Evolutionary conservation across 2,329 filamentous ascomycete genomes (phyloP).

Genomic region (Teratosphaeria zuluensis): DNA sequence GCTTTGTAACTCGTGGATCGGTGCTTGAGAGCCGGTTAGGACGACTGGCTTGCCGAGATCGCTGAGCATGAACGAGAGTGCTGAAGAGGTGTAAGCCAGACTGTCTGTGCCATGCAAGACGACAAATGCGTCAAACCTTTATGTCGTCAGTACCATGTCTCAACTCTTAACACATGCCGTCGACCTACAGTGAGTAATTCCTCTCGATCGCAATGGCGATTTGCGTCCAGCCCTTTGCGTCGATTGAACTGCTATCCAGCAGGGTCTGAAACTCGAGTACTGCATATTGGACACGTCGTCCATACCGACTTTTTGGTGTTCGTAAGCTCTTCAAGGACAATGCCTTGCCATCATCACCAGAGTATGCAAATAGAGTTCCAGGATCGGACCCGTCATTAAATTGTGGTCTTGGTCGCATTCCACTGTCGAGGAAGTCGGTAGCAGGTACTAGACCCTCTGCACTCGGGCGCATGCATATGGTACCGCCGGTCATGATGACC

Average conservation of each 20-base stretch:
- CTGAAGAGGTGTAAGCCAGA: slow-evolving; percentile 71
- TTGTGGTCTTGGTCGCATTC: slow-evolving; percentile 69
- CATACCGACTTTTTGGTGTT: slow-evolving; percentile 71
- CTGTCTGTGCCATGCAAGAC: slow-evolving; percentile 59
- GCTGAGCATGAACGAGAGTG: slow-evolving; percentile 85
- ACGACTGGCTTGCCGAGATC: slow-evolving; percentile 78
- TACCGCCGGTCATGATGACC: slow-evolving; percentile 80
- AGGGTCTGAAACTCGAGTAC: slow-evolving; percentile 77
- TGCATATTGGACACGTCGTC: slow-evolving; percentile 70
- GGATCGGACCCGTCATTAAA: slow-evolving; percentile 65
- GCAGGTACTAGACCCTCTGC: slow-evolving; percentile 67
- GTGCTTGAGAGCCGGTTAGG: slow-evolving; percentile 60
- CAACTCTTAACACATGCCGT: not conserved
- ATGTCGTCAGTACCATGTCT: not conserved
- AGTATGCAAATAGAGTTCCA: slow-evolving; percentile 2
- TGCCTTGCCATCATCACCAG: slow-evolving; percentile 2
- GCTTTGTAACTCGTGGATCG: slow-evolving; percentile 82
- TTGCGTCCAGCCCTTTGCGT: slow-evolving; percentile 73
- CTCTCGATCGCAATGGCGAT: slow-evolving; percentile 70
- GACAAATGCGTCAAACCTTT: slow-evolving; percentile 57
- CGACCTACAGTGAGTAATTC: slow-evolving; percentile 59
- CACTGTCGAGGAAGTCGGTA: slow-evolving; percentile 65
- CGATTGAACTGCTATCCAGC: slow-evolving; percentile 84
- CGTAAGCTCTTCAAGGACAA: slow-evolving; percentile 49
- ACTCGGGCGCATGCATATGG: slow-evolving; percentile 84